These are phyloP conservation scores for Paracoccidioides lutzii DNA, from an alignment of 2,329 filamentous ascomycete genomes.

Conservation along the genomic window DNA sequence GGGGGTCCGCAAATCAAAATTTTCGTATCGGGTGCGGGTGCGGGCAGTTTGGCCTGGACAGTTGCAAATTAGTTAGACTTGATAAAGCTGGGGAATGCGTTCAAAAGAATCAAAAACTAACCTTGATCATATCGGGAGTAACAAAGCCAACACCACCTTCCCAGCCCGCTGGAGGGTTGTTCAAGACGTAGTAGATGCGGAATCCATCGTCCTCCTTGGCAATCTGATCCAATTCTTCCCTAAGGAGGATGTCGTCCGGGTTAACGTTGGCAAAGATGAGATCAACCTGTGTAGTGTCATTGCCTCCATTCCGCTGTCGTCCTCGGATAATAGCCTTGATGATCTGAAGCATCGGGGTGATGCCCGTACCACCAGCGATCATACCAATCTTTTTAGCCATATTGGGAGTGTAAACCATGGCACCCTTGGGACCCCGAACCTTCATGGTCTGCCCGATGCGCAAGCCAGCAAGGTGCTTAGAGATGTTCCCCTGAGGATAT, in stretches of 20 bases:
- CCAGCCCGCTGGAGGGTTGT: slow-evolving; percentile 90
- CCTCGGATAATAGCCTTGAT: slow-evolving; percentile 80
- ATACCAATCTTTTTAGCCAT: slow-evolving; percentile 95
- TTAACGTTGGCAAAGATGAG: slow-evolving; percentile 97
- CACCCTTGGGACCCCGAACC: slow-evolving; percentile 87
- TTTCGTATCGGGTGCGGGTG: slow-evolving; percentile 78
- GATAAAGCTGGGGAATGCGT: slow-evolving; percentile 14
- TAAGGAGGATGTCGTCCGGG: slow-evolving; percentile 78
- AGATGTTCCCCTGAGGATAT: slow-evolving; percentile 96
- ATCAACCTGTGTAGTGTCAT: slow-evolving; percentile 79
- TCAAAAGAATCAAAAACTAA: slow-evolving; percentile 27
- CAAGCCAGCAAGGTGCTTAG: slow-evolving; percentile 75
- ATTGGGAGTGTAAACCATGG: slow-evolving; percentile 94
- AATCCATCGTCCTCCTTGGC: slow-evolving; percentile 66
- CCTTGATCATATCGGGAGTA: slow-evolving; percentile 88
- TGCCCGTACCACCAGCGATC: slow-evolving; percentile 94
- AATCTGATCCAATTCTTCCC: slow-evolving; percentile 76
- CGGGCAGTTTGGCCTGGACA: slow-evolving; percentile 48
- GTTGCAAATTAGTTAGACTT: neutral
- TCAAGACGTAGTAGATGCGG: slow-evolving; percentile 86
- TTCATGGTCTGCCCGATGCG: slow-evolving; percentile 77
- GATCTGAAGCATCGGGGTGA: slow-evolving; percentile 97
- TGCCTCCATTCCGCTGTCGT: slow-evolving; percentile 49
- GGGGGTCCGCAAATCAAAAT: slow-evolving; percentile 89
- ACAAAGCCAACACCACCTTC: slow-evolving; percentile 88